phyloP scores from a whole-genome alignment of 108 stramenopile species.

The Nitzschia sp. region DNA sequence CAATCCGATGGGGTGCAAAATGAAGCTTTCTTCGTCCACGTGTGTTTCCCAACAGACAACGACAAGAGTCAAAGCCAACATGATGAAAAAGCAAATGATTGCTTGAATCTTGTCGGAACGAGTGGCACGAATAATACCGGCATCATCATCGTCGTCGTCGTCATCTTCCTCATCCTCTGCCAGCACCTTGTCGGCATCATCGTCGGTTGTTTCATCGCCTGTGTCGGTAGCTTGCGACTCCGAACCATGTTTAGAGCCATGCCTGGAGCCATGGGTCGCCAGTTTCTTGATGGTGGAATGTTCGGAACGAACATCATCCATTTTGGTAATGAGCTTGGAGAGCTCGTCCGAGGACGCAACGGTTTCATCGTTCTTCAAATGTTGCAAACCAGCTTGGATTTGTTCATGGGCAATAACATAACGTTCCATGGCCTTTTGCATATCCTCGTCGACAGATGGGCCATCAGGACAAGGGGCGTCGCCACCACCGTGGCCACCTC shows the following conservation, averaged over 20 bases:
- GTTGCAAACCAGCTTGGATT: no score
- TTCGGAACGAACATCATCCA: no score
- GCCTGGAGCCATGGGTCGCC: no score
- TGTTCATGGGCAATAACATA: neutral
- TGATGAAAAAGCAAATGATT: constrained; percentile 34
- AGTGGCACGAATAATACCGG: constrained; percentile 50
- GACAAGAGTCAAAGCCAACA: constrained; percentile 42
- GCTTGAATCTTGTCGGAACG: constrained; percentile 47
- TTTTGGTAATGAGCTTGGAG: no score
- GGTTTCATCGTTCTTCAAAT: no score
- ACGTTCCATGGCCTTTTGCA: constrained; percentile 15
- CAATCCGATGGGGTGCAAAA: constrained; percentile 47
- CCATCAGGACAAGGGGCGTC: constrained; percentile 7
- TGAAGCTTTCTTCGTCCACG: constrained; percentile 45
- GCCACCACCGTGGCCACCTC: neutral
- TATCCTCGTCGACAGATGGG: constrained; percentile 22
- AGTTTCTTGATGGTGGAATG: no score
- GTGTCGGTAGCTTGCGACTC: neutral
- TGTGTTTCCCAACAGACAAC: constrained; percentile 45
- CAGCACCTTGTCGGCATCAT: neutral
- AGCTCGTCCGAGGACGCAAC: no score
- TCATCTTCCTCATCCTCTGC: neutral
- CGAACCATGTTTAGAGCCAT: no score
- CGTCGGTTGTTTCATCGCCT: neutral
- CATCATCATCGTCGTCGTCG: constrained; percentile 5